These are phyloP conservation scores for Gryganskiella cystojenkinii DNA, from an alignment of 192 early-diverging fungal species.

Conservation along the genomic window DNA sequence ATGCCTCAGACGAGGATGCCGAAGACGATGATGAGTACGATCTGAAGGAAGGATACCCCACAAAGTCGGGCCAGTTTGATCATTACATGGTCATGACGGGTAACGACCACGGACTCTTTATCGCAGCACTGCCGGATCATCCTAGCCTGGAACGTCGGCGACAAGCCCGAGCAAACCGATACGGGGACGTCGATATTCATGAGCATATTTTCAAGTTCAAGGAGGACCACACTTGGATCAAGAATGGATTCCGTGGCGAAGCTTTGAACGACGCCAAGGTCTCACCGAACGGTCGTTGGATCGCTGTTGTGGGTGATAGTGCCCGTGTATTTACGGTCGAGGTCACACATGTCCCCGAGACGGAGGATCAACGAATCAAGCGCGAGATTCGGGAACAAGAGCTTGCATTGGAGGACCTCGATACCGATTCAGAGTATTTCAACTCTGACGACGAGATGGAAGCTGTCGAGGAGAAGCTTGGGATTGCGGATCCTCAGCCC, in stretches of 20 bases:
- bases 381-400: constrained; percentile 20
- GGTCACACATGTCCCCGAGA: constrained; percentile 34
- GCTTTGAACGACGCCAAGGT: constrained; percentile 59
- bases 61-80: constrained; percentile 34
- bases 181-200: neutral
- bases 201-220: constrained; percentile 29
- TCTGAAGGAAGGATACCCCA: constrained; percentile 28
- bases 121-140: constrained; percentile 38
- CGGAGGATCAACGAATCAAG: constrained; percentile 18
- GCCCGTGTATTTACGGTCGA: constrained; percentile 44
- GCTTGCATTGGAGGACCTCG: neutral
- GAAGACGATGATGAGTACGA: constrained; percentile 8
- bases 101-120: constrained; percentile 28
- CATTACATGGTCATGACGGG: constrained; percentile 39
- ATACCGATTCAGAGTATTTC: constrained; percentile 11
- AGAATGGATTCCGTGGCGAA: constrained; percentile 26
- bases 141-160: neutral
- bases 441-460: constrained; percentile 15
- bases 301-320: constrained; percentile 60
- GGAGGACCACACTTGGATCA: constrained; percentile 37
- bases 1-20: constrained; percentile 1
- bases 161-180: neutral
- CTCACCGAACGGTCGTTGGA: constrained; percentile 58
- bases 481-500: neutral
- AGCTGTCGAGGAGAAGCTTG: constrained; percentile 4